Conservation (phyloP, 2,329 filamentous ascomycete species). For the Botrytis fabae region DNA sequence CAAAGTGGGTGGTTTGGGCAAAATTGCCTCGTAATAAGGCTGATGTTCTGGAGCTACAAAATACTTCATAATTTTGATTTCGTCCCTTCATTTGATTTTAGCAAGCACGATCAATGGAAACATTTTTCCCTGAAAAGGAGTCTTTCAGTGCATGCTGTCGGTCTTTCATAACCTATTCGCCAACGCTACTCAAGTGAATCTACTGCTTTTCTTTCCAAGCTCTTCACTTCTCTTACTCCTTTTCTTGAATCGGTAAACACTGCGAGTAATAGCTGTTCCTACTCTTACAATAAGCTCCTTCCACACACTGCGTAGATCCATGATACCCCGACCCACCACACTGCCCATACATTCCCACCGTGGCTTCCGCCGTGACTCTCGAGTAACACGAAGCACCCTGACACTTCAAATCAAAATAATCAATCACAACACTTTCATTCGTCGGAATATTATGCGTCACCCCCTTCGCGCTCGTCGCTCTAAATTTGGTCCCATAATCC, state of each 20-base stretch:
- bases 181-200: no score
- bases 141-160: no score
- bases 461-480: conserved; percentile 27
- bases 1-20: no score
- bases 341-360: background rate
- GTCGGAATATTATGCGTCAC: conserved; percentile 35
- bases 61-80: no score
- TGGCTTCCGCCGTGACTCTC: background rate
- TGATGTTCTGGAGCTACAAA: no score
- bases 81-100: no score
- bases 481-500: conserved; percentile 31
- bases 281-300: background rate
- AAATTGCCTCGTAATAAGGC: no score
- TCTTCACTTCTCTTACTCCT: background rate
- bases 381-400: conserved; percentile 20
- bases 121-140: no score
- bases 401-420: conserved; percentile 34
- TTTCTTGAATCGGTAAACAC: background rate
- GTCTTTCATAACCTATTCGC: no score
- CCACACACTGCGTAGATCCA: background rate
- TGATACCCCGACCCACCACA: background rate
- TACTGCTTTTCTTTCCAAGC: background rate
- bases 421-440: conserved; percentile 29
- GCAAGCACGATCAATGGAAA: no score
- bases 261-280: background rate